Conservation (phyloP, 1,284 basidiomycete species). For the Cryptococcus amylolentus region DNA sequence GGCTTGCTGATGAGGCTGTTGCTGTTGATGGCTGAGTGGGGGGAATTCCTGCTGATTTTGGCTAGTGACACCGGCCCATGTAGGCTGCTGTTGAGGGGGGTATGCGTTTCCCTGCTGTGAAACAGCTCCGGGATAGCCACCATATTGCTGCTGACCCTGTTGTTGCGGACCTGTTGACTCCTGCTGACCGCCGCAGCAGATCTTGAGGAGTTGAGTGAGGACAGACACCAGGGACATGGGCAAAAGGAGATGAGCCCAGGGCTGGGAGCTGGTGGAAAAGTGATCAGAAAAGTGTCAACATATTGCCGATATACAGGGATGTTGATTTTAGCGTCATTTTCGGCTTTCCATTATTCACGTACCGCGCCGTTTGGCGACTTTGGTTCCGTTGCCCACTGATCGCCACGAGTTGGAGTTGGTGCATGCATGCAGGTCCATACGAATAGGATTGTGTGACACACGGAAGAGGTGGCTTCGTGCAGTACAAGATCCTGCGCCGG, state of each 20-base stretch:
- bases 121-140: conserved; percentile 7
- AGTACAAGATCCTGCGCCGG: too few species aligned
- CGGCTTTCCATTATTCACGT: too few species aligned
- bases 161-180: conserved; percentile 8
- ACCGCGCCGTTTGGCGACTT: too few species aligned
- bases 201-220: conserved; percentile 8
- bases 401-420: too few species aligned
- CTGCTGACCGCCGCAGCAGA: conserved; percentile 13
- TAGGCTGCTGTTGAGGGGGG: conserved; percentile 13
- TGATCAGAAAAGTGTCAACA: too few species aligned
- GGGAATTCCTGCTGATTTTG: conserved; percentile 15
- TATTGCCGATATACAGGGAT: background rate
- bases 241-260: too few species aligned
- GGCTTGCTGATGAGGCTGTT: conserved; percentile 19
- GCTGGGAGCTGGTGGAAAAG: too few species aligned
- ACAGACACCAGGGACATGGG: conserved; percentile 7
- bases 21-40: conserved; percentile 28
- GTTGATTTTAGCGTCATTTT: too few species aligned
- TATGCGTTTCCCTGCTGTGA: conserved; percentile 22
- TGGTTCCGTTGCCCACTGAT: too few species aligned
- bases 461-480: too few species aligned
- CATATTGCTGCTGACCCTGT: conserved; percentile 13
- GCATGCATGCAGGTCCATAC: too few species aligned
- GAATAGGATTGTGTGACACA: too few species aligned
- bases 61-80: conserved; percentile 10